Evolutionary conservation across 164 flowering plant genomes (phyloP).

Genomic region (Chloranthus sessilifolius): DNA sequence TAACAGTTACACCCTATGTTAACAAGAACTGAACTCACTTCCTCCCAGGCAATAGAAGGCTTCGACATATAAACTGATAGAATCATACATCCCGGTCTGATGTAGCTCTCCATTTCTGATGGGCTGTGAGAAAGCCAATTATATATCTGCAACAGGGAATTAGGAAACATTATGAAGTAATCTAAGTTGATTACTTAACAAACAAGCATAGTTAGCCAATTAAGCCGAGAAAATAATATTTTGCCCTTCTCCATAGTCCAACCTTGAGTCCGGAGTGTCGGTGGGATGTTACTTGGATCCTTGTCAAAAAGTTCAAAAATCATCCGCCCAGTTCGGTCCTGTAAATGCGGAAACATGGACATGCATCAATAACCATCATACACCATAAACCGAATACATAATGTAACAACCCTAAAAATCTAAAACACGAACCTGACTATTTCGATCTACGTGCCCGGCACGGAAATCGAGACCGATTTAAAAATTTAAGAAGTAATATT

Average conservation of each 20-base stretch:
- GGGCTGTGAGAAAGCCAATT: conserved; percentile 72
- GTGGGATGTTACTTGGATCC: conserved; percentile 82
- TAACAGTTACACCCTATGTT: conserved; percentile 3
- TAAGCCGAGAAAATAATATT: too few species aligned
- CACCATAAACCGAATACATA: too few species aligned
- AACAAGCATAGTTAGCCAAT: too few species aligned
- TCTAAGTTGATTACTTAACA: too few species aligned
- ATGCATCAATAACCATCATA: too few species aligned
- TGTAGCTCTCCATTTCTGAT: conserved; percentile 74
- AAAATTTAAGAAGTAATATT: too few species aligned
- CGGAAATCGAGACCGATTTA: too few species aligned
- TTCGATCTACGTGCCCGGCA: too few species aligned
- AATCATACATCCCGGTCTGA: conserved; percentile 68
- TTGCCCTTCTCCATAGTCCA: too few species aligned
- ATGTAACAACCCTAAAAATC: too few species aligned
- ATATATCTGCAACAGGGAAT: conserved; percentile 37
- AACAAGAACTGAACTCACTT: not conserved
- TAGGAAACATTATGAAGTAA: too few species aligned
- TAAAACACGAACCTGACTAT: too few species aligned
- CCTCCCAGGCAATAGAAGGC: conserved; percentile 1
- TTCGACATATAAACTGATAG: conserved; percentile 11
- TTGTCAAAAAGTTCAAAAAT: conserved; percentile 81
- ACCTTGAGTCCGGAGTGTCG: conserved; percentile 56
- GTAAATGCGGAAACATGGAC: conserved; percentile 4
- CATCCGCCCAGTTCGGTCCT: conserved; percentile 84